Conservation (phyloP, 495 filamentous ascomycete species). For the Chaetomium tenue region DNA sequence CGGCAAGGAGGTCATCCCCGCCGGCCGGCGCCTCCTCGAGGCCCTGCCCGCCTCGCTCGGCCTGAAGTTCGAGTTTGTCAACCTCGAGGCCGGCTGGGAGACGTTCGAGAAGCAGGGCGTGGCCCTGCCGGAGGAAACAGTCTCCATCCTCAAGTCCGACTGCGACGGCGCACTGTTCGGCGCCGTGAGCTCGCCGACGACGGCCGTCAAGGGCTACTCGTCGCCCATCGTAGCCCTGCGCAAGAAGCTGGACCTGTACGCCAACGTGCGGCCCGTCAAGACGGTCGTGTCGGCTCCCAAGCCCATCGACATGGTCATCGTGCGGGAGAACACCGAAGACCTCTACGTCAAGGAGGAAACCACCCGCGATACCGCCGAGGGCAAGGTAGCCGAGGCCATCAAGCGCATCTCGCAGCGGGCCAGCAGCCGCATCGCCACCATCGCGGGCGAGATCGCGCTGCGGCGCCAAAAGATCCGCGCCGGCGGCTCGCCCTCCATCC, state of each 20-base stretch:
- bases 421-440: conserved; percentile 77
- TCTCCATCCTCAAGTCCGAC: conserved; percentile 77
- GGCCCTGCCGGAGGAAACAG: conserved; percentile 86
- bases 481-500: conserved; percentile 51
- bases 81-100: conserved; percentile 89
- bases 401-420: conserved; percentile 91
- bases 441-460: conserved; percentile 92
- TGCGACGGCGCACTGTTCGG: conserved; percentile 97
- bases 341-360: conserved; percentile 97
- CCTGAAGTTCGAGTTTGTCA: conserved; percentile 88
- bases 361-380: conserved; percentile 68
- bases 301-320: conserved; percentile 94
- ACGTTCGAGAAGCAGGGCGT: conserved; percentile 85
- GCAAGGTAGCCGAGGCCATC: conserved; percentile 93
- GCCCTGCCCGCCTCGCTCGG: conserved; percentile 77
- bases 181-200: conserved; percentile 89
- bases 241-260: conserved; percentile 92
- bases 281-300: conserved; percentile 59
- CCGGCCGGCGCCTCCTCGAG: conserved; percentile 85
- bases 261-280: conserved; percentile 97
- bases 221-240: conserved; percentile 96
- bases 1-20: conserved; percentile 96
- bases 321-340: conserved; percentile 98
- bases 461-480: conserved; percentile 75
- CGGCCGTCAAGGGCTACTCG: conserved; percentile 88